phyloP scores from a whole-genome alignment of 345 rosid species.

The Combretum micranthum region DNA sequence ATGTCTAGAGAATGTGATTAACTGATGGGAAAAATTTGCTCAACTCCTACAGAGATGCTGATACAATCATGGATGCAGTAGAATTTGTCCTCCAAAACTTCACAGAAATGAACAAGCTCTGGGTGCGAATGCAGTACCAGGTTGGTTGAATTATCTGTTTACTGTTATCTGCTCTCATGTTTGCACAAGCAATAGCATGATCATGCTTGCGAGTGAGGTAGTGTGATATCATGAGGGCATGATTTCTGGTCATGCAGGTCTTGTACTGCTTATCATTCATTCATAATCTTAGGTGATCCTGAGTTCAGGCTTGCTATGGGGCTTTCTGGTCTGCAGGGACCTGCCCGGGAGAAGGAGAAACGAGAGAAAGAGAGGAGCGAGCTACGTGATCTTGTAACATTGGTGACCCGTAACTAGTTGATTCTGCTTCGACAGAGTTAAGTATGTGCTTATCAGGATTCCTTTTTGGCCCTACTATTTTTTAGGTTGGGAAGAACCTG shows the following conservation, averaged over 20 bases:
- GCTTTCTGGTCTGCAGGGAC: slow-evolving; percentile 99
- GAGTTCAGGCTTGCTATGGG: slow-evolving; percentile 97
- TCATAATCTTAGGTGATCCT: slow-evolving; percentile 91
- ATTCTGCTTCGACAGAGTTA: slow-evolving; percentile 30
- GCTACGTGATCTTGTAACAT: slow-evolving; percentile 99
- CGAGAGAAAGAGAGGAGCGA: slow-evolving; percentile 99
- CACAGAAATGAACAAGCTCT: slow-evolving; percentile 98
- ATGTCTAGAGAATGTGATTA: too few relatives aligned
- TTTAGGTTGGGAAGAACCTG: slow-evolving; percentile 97
- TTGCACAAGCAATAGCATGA: slow-evolving; percentile 47
- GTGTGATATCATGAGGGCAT: slow-evolving; percentile 72
- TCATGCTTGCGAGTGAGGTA: slow-evolving; percentile 62
- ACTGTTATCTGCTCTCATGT: slow-evolving; percentile 55
- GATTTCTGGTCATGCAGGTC: slow-evolving; percentile 97
- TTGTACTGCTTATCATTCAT: slow-evolving; percentile 90
- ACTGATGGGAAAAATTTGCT: slow-evolving; percentile 7
- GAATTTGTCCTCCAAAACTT: slow-evolving; percentile 96
- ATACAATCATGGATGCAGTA: slow-evolving; percentile 82
- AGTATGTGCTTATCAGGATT: slow-evolving; percentile 25
- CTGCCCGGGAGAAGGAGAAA: slow-evolving; percentile 96
- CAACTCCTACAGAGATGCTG: slow-evolving; percentile 65
- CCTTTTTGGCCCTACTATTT: slow-evolving; percentile 20
- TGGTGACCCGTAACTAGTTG: slow-evolving; percentile 40
- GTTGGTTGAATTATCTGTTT: slow-evolving; percentile 67
- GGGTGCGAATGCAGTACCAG: slow-evolving; percentile 99